Conservation (phyloP, 345 rosid genomes). For the Eucalyptus erythrocorys region DNA sequence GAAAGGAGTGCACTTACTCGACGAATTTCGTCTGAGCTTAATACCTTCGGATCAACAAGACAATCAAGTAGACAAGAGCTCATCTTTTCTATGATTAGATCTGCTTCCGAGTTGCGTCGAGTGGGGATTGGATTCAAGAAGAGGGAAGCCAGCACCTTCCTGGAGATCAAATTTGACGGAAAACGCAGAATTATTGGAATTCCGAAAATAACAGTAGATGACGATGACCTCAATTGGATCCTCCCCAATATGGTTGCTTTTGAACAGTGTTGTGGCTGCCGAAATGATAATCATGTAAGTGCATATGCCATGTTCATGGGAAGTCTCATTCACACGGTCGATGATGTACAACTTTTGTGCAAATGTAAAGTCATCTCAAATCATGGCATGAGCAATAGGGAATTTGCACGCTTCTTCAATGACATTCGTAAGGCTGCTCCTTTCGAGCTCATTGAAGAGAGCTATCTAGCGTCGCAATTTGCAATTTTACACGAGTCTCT, state of each 20-base stretch:
- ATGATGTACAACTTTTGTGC: background rate
- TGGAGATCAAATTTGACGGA: background rate
- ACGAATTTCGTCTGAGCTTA: too few species aligned
- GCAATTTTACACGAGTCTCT: too few species aligned
- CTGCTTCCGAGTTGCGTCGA: too few species aligned
- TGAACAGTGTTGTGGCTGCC: background rate
- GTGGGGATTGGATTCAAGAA: background rate
- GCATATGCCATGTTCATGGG: background rate
- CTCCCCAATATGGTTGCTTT: background rate
- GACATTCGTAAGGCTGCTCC: background rate
- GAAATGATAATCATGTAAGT: background rate
- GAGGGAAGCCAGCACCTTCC: background rate
- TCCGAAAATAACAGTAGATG: background rate
- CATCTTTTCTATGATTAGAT: too few species aligned
- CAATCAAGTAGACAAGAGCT: too few species aligned
- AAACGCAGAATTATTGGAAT: background rate
- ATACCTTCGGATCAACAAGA: too few species aligned
- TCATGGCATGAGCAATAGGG: background rate
- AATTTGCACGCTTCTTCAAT: background rate
- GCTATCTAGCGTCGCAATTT: too few species aligned
- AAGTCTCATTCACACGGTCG: accelerated
- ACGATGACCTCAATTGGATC: background rate
- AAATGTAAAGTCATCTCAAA: background rate
- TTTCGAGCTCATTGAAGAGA: too few species aligned
- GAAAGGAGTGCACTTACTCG: too few species aligned